These are phyloP conservation scores for Grigorovia transvaalensis DNA, from an alignment of 805 yeast genomes.

Conservation along the genomic window DNA sequence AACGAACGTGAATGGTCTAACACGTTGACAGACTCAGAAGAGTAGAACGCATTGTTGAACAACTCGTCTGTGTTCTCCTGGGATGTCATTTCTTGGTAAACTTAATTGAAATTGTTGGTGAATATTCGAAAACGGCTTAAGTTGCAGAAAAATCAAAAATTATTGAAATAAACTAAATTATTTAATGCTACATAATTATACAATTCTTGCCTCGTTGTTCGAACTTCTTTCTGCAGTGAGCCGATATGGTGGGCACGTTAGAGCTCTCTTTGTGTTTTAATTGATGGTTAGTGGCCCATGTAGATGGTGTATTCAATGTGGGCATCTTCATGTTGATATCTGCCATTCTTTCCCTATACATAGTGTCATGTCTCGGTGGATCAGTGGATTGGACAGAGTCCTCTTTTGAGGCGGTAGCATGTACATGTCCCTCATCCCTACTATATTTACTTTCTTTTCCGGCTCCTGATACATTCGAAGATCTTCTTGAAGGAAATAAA, in stretches of 20 bases:
- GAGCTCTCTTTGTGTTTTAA: not conserved
- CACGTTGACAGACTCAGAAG: conserved; percentile 20
- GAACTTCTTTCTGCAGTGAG: not conserved
- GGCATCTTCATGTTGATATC: too few relatives aligned
- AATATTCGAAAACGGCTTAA: not conserved
- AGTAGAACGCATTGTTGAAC: conserved; percentile 21
- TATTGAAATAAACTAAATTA: not conserved
- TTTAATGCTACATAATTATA: conserved; percentile 3
- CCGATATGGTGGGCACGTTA: not conserved
- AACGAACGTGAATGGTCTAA: conserved; percentile 27
- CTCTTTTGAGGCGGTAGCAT: too few relatives aligned
- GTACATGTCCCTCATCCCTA: too few relatives aligned
- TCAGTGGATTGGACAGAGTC: too few relatives aligned
- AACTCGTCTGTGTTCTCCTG: conserved; percentile 9
- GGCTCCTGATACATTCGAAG: not conserved
- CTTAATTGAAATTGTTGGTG: not conserved
- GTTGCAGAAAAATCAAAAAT: not conserved
- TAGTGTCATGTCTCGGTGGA: too few relatives aligned
- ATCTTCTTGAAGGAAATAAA: not conserved
- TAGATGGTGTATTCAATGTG: too few relatives aligned
- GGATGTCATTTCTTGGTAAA: not conserved
- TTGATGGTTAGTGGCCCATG: not conserved
- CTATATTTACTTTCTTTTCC: too few relatives aligned
- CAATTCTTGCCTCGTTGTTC: conserved; percentile 1
- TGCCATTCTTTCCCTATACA: too few relatives aligned